These are phyloP conservation scores for Clitopilus passeckerianus DNA, from an alignment of 768 basidiomycete genomes.

Conservation along the genomic window DNA sequence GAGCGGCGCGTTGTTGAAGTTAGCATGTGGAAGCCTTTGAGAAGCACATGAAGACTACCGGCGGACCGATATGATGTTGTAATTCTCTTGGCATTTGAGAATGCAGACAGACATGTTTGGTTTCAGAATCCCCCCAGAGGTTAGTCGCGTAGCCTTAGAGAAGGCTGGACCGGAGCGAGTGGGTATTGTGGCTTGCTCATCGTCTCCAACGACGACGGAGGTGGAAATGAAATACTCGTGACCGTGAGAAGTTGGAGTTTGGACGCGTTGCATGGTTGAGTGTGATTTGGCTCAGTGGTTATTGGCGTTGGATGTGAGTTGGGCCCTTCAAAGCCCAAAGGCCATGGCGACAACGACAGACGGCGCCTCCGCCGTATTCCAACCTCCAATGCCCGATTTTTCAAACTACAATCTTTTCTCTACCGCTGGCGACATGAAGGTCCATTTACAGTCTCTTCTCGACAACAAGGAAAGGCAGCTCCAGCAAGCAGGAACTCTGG, in stretches of 20 bases:
- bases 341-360: slow-evolving; percentile 37
- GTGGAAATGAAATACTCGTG: slow-evolving; percentile 8
- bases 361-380: slow-evolving; percentile 20
- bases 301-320: slow-evolving; percentile 8
- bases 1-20: neutral
- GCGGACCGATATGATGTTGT: neutral
- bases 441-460: slow-evolving; percentile 64
- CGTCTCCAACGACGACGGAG: neutral
- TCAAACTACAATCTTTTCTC: slow-evolving; percentile 33
- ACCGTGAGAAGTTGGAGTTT: slow-evolving; percentile 18
- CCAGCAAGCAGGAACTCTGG: slow-evolving; percentile 85
- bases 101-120: neutral
- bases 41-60: neutral
- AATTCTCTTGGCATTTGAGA: neutral
- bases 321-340: slow-evolving; percentile 11
- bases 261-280: slow-evolving; percentile 18
- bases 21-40: neutral
- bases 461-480: slow-evolving; percentile 92
- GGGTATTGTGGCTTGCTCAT: neutral
- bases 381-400: slow-evolving; percentile 36
- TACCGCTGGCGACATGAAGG: slow-evolving; percentile 56
- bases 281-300: slow-evolving; percentile 1
- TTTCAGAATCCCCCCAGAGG: neutral
- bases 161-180: neutral
- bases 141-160: neutral